Percentiles rank a stretch among this genome's conserved stretches.
phyloP scores from a whole-genome alignment of 352 stramenopile genomes.

The Phytophthora sp. region DNA sequence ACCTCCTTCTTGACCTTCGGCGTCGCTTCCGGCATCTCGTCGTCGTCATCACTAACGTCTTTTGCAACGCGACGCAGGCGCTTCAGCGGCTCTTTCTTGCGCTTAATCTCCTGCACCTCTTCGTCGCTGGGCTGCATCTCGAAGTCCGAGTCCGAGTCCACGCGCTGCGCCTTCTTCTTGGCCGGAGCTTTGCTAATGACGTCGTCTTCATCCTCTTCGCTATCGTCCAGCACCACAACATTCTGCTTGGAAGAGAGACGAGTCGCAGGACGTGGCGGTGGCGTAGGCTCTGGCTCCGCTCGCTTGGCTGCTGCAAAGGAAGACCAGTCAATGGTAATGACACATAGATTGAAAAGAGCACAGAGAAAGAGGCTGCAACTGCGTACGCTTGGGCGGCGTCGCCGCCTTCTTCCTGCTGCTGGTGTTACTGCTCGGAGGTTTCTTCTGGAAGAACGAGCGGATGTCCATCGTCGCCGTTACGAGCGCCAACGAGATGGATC shows the following conservation, averaged over 20 bases:
- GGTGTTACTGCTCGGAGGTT: constrained; percentile 28
- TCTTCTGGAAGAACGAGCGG: constrained; percentile 83
- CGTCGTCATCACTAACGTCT: constrained; percentile 25
- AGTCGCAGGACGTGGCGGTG: constrained; percentile 22
- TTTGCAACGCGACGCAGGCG: constrained; percentile 13
- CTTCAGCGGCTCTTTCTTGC: constrained; percentile 26
- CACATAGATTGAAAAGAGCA: not conserved
- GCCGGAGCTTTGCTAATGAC: constrained; percentile 26
- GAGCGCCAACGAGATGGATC: constrained; percentile 15
- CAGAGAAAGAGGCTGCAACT: not conserved
- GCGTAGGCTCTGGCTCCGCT: constrained; percentile 40
- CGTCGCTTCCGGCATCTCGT: constrained; percentile 34
- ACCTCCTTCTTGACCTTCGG: constrained; percentile 10
- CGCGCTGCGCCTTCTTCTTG: constrained; percentile 31
- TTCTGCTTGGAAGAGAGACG: constrained; percentile 44
- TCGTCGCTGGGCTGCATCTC: constrained; percentile 38
- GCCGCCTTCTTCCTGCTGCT: constrained; percentile 32
- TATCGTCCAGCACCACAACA: constrained; percentile 65
- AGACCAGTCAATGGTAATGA: constrained; percentile 12
- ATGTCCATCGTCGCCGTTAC: constrained; percentile 69
- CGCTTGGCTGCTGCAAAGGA: constrained; percentile 20
- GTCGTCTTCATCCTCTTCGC: constrained; percentile 48
- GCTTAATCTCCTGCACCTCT: constrained; percentile 23
- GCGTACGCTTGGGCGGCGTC: constrained; percentile 38
- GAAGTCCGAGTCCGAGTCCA: constrained; percentile 50